A percentile compares a stretch with the other conserved stretches of the same genome.
Evolutionary conservation across 805 yeast species (phyloP).

Genomic region (Sugiyamaella boreocaroliniensis): DNA sequence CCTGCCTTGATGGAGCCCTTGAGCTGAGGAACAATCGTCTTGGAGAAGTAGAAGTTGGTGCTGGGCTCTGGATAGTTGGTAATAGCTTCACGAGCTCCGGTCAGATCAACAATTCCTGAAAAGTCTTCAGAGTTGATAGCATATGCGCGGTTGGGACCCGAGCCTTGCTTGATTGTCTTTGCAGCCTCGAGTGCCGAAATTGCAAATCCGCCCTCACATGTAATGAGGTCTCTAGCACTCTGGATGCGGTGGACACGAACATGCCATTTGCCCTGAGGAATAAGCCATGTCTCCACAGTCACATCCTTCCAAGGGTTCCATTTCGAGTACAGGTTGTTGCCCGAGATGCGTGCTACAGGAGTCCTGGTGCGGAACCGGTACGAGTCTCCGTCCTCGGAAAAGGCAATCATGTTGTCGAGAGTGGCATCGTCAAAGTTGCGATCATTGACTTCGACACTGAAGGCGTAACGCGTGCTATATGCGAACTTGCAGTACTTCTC

Average conservation of each 20-base stretch:
- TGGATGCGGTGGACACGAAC: conserved; percentile 15
- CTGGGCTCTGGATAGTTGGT: conserved; percentile 7
- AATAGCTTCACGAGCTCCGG: conserved; percentile 2
- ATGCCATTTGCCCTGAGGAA: conserved; percentile 16
- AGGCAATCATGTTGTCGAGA: conserved; percentile 15
- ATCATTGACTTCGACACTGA: conserved; percentile 11
- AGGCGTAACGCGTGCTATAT: conserved; percentile 13
- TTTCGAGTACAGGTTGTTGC: conserved; percentile 10
- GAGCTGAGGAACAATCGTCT: conserved; percentile 11
- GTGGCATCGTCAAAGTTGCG: conserved; percentile 13
- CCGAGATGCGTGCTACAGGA: conserved; percentile 7
- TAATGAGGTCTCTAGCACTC: conserved; percentile 2
- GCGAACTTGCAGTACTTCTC: conserved; percentile 22
- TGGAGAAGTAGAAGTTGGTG: conserved; percentile 8
- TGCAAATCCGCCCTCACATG: conserved; percentile 19
- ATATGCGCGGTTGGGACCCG: neutral
- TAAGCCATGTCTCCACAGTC: conserved; percentile 15
- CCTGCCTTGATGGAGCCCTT: conserved; percentile 6
- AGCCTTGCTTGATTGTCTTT: conserved; percentile 1
- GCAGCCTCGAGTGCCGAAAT: conserved; percentile 5
- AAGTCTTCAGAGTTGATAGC: conserved; percentile 9
- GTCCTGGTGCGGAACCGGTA: conserved; percentile 9
- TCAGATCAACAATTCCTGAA: conserved; percentile 10
- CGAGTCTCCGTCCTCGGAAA: conserved; percentile 15
- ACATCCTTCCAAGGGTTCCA: conserved; percentile 15